Percentiles rank a stretch among this genome's conserved stretches.
These are phyloP conservation scores for Sparassis latifolia DNA, from an alignment of 1,284 basidiomycete species.

Conservation along the genomic window DNA sequence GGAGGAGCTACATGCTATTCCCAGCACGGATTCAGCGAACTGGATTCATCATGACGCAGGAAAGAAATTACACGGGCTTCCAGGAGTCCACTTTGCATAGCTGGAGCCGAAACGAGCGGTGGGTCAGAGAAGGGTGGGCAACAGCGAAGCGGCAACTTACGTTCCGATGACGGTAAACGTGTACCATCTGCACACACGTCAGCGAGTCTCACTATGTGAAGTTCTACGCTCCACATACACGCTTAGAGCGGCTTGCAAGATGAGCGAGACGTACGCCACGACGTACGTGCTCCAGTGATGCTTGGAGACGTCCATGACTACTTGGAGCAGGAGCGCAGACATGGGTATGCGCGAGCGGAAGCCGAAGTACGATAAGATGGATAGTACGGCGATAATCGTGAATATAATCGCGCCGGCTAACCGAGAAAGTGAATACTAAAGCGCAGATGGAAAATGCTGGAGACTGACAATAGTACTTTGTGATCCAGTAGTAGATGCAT, in stretches of 20 bases:
- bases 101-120: constrained; percentile 24
- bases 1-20: constrained; percentile 31
- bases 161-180: constrained; percentile 66
- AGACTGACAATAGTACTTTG: constrained; percentile 60
- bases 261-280: constrained; percentile 67
- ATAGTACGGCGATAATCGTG: constrained; percentile 61
- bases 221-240: constrained; percentile 40
- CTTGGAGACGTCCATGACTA: constrained; percentile 79
- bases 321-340: constrained; percentile 72
- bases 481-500: constrained; percentile 73
- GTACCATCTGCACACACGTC: constrained; percentile 46
- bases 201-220: background rate
- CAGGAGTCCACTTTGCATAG: constrained; percentile 74
- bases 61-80: constrained; percentile 48
- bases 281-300: constrained; percentile 77
- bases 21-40: background rate
- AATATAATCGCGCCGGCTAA: constrained; percentile 73
- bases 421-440: background rate
- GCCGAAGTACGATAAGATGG: constrained; percentile 60
- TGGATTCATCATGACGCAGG: background rate
- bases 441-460: background rate
- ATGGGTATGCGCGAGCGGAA: constrained; percentile 73
- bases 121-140: background rate
- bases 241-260: constrained; percentile 65
- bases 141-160: constrained; percentile 28